Evolutionary conservation across 768 basidiomycete genomes (phyloP).

Genomic region (Boletus tomentosulus): DNA sequence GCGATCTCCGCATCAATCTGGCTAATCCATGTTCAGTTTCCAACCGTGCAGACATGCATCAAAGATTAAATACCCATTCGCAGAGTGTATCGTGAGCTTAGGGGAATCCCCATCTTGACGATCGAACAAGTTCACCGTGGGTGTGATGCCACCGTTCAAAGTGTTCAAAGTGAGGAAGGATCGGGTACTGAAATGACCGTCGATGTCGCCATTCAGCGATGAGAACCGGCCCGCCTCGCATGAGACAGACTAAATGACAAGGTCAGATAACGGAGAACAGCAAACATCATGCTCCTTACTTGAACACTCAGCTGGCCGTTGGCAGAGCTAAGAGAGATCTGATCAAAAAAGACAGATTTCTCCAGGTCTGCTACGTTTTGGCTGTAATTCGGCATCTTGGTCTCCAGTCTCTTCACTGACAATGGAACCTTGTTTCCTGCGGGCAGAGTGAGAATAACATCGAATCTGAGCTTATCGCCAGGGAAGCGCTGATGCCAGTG

Average conservation of each 20-base stretch:
- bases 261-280: background rate
- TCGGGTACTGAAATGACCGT: constrained; percentile 38
- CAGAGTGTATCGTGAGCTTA: constrained; percentile 33
- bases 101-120: constrained; percentile 21
- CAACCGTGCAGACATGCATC: background rate
- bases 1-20: constrained; percentile 18
- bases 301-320: constrained; percentile 34
- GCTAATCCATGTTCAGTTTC: constrained; percentile 13
- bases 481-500: background rate
- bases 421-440: constrained; percentile 20
- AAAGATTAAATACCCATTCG: constrained; percentile 38
- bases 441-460: constrained; percentile 38
- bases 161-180: constrained; percentile 34
- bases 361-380: constrained; percentile 36
- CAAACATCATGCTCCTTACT: constrained; percentile 20
- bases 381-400: constrained; percentile 37
- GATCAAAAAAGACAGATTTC: constrained; percentile 34
- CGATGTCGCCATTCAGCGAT: constrained; percentile 45
- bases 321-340: constrained; percentile 32
- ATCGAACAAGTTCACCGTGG: constrained; percentile 36
- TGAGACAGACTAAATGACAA: constrained; percentile 30
- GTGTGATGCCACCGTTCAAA: constrained; percentile 39
- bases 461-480: constrained; percentile 28
- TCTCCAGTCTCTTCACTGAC: constrained; percentile 40
- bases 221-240: constrained; percentile 24